Conservation (phyloP, 768 basidiomycete genomes). For the Tricholoma sp. region DNA sequence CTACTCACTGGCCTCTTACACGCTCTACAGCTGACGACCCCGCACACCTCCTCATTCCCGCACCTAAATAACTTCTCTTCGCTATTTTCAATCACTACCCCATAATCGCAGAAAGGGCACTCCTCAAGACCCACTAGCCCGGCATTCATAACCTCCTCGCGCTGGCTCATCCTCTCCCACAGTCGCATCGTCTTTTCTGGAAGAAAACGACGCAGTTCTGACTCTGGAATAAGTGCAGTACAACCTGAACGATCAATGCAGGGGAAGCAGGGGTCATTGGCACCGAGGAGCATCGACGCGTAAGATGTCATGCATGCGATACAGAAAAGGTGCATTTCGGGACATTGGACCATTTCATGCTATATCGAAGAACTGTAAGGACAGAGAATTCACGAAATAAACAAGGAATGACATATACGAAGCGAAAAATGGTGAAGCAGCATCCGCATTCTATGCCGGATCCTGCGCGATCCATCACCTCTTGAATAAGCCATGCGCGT, state of each 20-base stretch:
- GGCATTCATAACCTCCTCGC: slow-evolving; percentile 74
- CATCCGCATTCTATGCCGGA: slow-evolving; percentile 79
- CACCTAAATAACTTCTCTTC: slow-evolving; percentile 56
- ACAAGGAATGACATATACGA: slow-evolving; percentile 34
- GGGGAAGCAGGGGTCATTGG: slow-evolving; percentile 45
- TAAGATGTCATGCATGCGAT: slow-evolving; percentile 60
- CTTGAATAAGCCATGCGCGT: slow-evolving; percentile 34
- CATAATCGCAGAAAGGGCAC: slow-evolving; percentile 88
- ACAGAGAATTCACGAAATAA: too few relatives aligned
- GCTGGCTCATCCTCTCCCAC: slow-evolving; percentile 68
- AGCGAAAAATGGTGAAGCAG: slow-evolving; percentile 67
- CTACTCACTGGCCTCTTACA: slow-evolving; percentile 65
- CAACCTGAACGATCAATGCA: slow-evolving; percentile 82
- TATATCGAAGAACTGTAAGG: slow-evolving; percentile 19
- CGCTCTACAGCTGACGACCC: slow-evolving; percentile 64
- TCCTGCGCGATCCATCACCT: slow-evolving; percentile 25
- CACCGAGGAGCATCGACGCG: slow-evolving; percentile 57
- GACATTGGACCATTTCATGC: slow-evolving; percentile 83
- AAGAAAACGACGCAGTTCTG: slow-evolving; percentile 64
- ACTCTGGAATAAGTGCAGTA: slow-evolving; percentile 55
- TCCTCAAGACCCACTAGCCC: slow-evolving; percentile 74
- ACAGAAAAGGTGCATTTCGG: slow-evolving; percentile 85
- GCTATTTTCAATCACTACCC: slow-evolving; percentile 60
- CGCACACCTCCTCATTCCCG: slow-evolving; percentile 55
- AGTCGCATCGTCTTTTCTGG: slow-evolving; percentile 57